phyloP scores from a whole-genome alignment of 1,284 basidiomycete species.

The Malassezia psittaci region DNA sequence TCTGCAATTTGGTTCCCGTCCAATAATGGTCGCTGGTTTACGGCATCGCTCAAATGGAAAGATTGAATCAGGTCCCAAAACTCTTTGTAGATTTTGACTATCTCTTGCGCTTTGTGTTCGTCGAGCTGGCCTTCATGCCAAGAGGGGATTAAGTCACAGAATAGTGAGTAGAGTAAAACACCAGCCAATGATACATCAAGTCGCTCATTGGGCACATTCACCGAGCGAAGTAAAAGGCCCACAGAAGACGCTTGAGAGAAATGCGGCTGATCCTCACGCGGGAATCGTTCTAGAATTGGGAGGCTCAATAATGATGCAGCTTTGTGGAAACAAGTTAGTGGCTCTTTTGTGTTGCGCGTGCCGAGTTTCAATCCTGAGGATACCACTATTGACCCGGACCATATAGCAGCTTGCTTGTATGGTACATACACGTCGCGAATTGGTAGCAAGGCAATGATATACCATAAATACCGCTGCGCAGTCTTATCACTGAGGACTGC shows the following conservation, averaged over 20 bases:
- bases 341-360: constrained; percentile 32
- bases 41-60: constrained; percentile 16
- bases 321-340: constrained; percentile 19
- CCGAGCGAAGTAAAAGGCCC: constrained; percentile 25
- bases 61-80: constrained; percentile 25
- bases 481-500: constrained; percentile 5
- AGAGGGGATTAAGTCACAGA: constrained; percentile 15
- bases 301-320: constrained; percentile 7
- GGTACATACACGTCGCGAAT: constrained; percentile 22
- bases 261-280: constrained; percentile 5
- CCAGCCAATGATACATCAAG: constrained; percentile 20
- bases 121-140: background rate
- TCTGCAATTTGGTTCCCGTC: constrained; percentile 33
- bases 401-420: constrained; percentile 30
- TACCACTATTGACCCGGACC: constrained; percentile 33
- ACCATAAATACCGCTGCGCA: constrained; percentile 25
- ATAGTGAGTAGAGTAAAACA: constrained; percentile 25
- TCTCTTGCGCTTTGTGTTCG: constrained; percentile 4
- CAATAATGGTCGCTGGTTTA: constrained; percentile 25
- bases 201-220: constrained; percentile 17
- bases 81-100: constrained; percentile 16
- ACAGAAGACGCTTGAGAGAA: constrained; percentile 1
- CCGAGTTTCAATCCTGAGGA: constrained; percentile 41
- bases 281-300: constrained; percentile 15
- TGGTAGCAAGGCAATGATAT: constrained; percentile 24